Evolutionary conservation across 768 basidiomycete genomes (phyloP).

Genomic region (Suillus subaureus): DNA sequence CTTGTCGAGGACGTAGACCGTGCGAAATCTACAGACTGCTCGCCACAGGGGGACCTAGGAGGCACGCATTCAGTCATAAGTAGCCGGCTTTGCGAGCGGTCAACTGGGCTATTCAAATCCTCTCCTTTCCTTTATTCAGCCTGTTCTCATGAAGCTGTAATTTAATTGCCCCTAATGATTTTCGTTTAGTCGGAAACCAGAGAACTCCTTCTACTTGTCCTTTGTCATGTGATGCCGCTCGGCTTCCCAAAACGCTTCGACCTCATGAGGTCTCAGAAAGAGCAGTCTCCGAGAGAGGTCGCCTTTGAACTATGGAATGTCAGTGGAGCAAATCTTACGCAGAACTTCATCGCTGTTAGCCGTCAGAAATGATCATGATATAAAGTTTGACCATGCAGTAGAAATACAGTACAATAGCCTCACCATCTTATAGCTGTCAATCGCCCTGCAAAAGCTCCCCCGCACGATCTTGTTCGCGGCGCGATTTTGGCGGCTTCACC

Average conservation of each 20-base stretch:
- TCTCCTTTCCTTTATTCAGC: neutral
- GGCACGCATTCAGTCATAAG: too few relatives aligned
- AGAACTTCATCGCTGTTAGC: neutral
- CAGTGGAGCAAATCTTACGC: neutral
- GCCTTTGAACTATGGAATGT: neutral
- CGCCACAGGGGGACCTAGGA: too few relatives aligned
- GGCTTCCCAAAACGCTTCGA: neutral
- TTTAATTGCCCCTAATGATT: neutral
- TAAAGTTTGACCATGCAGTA: neutral
- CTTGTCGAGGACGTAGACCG: too few relatives aligned
- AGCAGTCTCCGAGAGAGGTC: neutral
- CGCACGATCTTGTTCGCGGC: constrained; percentile 24
- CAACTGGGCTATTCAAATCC: too few relatives aligned
- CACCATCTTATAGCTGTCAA: neutral
- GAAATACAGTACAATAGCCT: neutral
- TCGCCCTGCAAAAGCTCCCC: neutral
- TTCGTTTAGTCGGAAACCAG: neutral
- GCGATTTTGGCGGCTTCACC: constrained; percentile 62
- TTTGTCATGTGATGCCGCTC: neutral
- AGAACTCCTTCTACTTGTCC: neutral
- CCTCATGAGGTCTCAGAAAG: neutral
- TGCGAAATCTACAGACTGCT: too few relatives aligned
- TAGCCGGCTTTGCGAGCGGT: too few relatives aligned
- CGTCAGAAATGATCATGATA: neutral
- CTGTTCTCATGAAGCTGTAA: too few relatives aligned